These are phyloP conservation scores for Nakazawaea siamensis DNA, from an alignment of 805 yeast genomes.

Conservation along the genomic window DNA sequence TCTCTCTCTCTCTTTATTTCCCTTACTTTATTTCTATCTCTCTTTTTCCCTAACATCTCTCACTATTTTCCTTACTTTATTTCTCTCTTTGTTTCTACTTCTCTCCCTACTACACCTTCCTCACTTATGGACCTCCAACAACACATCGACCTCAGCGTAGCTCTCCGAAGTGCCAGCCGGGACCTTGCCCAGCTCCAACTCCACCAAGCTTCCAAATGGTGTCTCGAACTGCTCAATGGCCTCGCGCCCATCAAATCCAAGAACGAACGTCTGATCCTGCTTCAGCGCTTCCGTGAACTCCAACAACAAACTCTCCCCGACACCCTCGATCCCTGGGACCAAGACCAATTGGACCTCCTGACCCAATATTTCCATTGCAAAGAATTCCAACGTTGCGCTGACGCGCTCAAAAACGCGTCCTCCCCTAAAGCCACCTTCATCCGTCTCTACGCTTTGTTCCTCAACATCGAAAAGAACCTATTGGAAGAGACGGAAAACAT, in stretches of 20 bases:
- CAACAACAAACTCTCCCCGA: too few relatives aligned
- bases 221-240: constrained; percentile 12
- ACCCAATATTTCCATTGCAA: constrained; percentile 69
- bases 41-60: too few relatives aligned
- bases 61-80: too few relatives aligned
- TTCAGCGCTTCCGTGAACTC: too few relatives aligned
- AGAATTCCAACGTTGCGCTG: constrained; percentile 76
- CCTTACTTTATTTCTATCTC: too few relatives aligned
- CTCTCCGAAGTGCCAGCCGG: constrained; percentile 31
- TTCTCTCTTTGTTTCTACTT: too few relatives aligned
- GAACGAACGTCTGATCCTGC: too few relatives aligned
- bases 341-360: constrained; percentile 49
- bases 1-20: too few relatives aligned
- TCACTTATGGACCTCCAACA: constrained; percentile 22
- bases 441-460: constrained; percentile 56
- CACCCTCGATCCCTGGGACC: constrained; percentile 24
- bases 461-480: constrained; percentile 70
- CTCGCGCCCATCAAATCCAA: constrained; percentile 3
- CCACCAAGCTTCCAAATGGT: constrained; percentile 73
- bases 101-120: too few relatives aligned
- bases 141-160: constrained; percentile 16
- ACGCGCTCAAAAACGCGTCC: constrained; percentile 38
- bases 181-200: constrained; percentile 51
- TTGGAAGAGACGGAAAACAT: constrained; percentile 70
- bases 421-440: constrained; percentile 52